Evolutionary conservation across 1,139 yeast genomes (phyloP).

Genomic region (Geotrichum australiense): DNA sequence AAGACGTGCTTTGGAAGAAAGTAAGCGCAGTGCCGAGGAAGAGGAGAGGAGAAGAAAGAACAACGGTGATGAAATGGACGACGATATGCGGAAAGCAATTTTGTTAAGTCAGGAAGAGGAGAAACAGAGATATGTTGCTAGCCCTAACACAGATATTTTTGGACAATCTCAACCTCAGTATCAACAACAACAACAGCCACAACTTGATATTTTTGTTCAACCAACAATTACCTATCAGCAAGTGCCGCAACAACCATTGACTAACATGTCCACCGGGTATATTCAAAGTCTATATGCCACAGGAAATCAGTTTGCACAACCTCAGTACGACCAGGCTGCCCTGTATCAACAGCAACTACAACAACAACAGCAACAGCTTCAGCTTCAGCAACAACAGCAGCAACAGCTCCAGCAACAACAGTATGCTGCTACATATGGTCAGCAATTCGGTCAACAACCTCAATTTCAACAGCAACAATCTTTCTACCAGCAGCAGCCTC

Average conservation of each 20-base stretch:
- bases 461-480: slow-evolving; percentile 33
- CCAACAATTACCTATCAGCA: slow-evolving; percentile 2
- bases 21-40: slow-evolving; percentile 76
- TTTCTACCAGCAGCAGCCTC: slow-evolving; percentile 35
- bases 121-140: slow-evolving; percentile 22
- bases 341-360: slow-evolving; percentile 31
- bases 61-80: slow-evolving; percentile 44
- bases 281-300: slow-evolving; percentile 39
- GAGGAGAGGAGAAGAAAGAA: slow-evolving; percentile 56
- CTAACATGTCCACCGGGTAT: slow-evolving; percentile 40
- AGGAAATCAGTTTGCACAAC: slow-evolving; percentile 27
- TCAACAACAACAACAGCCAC: slow-evolving; percentile 16
- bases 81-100: slow-evolving; percentile 73
- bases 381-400: slow-evolving; percentile 26
- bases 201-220: slow-evolving; percentile 20
- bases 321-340: not conserved
- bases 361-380: slow-evolving; percentile 30
- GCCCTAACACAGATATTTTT: slow-evolving; percentile 28
- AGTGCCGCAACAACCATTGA: slow-evolving; percentile 40
- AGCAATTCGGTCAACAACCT: slow-evolving; percentile 31
- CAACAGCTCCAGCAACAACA: slow-evolving; percentile 37
- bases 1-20: slow-evolving; percentile 75
- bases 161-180: slow-evolving; percentile 24
- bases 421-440: slow-evolving; percentile 5
- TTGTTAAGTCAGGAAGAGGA: slow-evolving; percentile 85